Evolutionary conservation across 306 rosid species (phyloP).

Genomic region (Medicago lupulina): DNA sequence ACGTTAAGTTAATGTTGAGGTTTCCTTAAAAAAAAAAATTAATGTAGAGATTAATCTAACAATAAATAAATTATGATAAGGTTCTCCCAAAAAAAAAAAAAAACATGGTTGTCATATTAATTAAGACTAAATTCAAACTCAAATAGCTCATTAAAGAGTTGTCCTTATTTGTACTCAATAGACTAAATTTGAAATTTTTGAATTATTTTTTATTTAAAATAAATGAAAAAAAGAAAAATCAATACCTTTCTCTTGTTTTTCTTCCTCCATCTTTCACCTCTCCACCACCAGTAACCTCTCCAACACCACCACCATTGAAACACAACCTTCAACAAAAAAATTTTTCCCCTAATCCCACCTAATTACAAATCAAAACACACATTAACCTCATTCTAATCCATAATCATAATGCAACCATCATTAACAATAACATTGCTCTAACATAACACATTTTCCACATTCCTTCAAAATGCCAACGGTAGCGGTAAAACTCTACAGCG

Average conservation of each 20-base stretch:
- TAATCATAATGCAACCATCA: constrained; percentile 35
- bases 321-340: constrained; percentile 19
- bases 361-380: constrained; percentile 3
- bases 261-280: constrained; percentile 3
- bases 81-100: too few relatives aligned
- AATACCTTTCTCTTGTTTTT: constrained; percentile 10
- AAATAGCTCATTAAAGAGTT: too few relatives aligned
- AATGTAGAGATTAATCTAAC: too few relatives aligned
- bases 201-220: too few relatives aligned
- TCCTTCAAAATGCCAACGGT: constrained; percentile 78
- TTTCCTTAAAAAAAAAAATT: too few relatives aligned
- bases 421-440: not conserved
- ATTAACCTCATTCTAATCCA: constrained; percentile 5
- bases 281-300: constrained; percentile 6
- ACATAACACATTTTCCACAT: not conserved
- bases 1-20: too few relatives aligned
- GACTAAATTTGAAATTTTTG: too few relatives aligned
- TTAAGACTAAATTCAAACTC: too few relatives aligned
- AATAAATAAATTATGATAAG: too few relatives aligned
- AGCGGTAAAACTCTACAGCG: constrained; percentile 94
- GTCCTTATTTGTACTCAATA: too few relatives aligned
- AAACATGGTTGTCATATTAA: too few relatives aligned
- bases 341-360: constrained; percentile 31
- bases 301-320: constrained; percentile 46
- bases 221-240: not conserved